These are phyloP conservation scores for Canavalia ensiformis DNA, from an alignment of 306 rosid genomes.

Conservation along the genomic window DNA sequence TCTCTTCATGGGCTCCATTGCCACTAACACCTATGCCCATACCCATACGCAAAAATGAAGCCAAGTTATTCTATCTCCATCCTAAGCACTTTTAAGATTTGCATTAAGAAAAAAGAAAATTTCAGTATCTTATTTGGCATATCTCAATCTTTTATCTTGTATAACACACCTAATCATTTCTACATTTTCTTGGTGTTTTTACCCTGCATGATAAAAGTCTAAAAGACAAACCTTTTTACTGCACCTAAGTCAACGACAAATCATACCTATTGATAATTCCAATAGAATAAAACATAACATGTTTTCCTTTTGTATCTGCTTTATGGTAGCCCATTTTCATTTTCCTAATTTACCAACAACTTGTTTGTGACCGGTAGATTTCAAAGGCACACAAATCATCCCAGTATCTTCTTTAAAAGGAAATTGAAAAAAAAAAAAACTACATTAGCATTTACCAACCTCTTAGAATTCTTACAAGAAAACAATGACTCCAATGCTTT, in stretches of 20 bases:
- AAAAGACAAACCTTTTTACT: neutral
- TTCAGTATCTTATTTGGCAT: neutral
- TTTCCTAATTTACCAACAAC: neutral
- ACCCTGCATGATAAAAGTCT: slow-evolving; percentile 18
- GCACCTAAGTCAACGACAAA: slow-evolving; percentile 16
- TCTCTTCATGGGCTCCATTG: slow-evolving; percentile 27
- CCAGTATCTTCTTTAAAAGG: neutral
- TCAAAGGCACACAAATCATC: neutral
- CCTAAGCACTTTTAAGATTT: neutral
- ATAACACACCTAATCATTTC: neutral
- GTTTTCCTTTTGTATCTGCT: neutral
- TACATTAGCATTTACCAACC: slow-evolving; percentile 45
- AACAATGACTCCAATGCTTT: slow-evolving; percentile 47
- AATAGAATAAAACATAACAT: neutral
- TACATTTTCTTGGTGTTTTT: neutral
- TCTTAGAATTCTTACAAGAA: slow-evolving; percentile 42
- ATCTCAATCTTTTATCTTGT: neutral
- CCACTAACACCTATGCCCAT: slow-evolving; percentile 1
- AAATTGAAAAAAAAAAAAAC: slow-evolving; percentile 14
- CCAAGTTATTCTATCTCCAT: slow-evolving; percentile 15
- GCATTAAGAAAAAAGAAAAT: neutral
- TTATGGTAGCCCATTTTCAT: slow-evolving; percentile 14
- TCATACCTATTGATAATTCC: slow-evolving; percentile 6
- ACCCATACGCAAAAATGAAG: neutral
- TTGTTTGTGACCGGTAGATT: no score